phyloP scores from a whole-genome alignment of 2,329 filamentous ascomycete genomes.

The Triangularia setosa region DNA sequence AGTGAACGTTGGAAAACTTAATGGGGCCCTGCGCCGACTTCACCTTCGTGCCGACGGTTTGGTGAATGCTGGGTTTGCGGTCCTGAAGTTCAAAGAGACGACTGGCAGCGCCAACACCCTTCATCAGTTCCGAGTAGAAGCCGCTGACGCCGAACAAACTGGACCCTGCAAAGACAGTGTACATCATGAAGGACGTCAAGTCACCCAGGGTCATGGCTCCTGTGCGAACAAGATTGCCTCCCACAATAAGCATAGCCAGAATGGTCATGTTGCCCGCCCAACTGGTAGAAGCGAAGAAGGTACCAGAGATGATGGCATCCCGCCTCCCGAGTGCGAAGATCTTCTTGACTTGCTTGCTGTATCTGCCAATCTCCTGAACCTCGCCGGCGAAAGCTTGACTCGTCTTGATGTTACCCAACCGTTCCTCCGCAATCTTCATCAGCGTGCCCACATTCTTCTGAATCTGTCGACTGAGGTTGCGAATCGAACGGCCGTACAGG shows the following conservation, averaged over 20 bases:
- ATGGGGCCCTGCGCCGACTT: constrained; percentile 83
- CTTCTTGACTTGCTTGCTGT: constrained; percentile 86
- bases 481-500: constrained; percentile 83
- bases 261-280: constrained; percentile 97
- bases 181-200: constrained; percentile 96
- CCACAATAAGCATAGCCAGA: constrained; percentile 81
- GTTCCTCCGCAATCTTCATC: constrained; percentile 96
- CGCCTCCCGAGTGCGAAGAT: constrained; percentile 86
- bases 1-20: constrained; percentile 78
- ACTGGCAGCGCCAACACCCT: constrained; percentile 94
- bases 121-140: constrained; percentile 99
- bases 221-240: constrained; percentile 82
- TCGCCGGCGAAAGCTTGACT: constrained; percentile 96
- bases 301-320: constrained; percentile 84
- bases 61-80: constrained; percentile 77
- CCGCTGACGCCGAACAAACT: constrained; percentile 91
- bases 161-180: constrained; percentile 79
- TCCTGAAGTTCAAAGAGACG: constrained; percentile 95
- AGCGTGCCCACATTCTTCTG: constrained; percentile 90
- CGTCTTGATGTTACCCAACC: constrained; percentile 93
- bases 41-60: constrained; percentile 77
- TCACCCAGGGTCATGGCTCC: constrained; percentile 88
- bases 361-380: constrained; percentile 81
- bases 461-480: constrained; percentile 85
- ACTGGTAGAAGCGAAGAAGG: constrained; percentile 83